Evolutionary conservation across 2,329 filamentous ascomycete genomes (phyloP), one percentile per base, ranked within the genome.

Genomic region (Aspergillus sp.): DNA sequence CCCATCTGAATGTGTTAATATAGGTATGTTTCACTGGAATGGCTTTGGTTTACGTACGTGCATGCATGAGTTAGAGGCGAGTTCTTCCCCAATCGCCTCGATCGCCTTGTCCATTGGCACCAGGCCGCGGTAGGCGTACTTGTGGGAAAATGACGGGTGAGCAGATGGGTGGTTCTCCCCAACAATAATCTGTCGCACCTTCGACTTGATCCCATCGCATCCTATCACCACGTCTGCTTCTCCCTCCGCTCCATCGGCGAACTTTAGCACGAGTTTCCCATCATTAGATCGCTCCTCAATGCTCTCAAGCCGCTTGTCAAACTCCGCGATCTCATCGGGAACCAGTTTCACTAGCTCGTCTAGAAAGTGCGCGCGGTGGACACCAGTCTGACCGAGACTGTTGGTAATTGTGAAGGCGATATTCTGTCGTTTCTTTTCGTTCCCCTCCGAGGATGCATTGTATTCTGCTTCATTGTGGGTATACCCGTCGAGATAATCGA

Each of bases 171-270:
- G 65, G 0, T 75, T 65, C 2, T 69, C 68, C 0, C 77, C 77
- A 0, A 83, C 68, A 2, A 84, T 68, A 6, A 79, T 59, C 37
- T 74, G 60, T 24, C 82, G 72, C 4, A 80, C 76, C 33, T 74
- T 72, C 5, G 79, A 82, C 66, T 80, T 80, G 61, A 82, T 77
- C 2, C 80, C 80, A 61, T 82, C 80, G 54, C 76, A 78, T 3
- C 79, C 79, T 51, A 82, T 72, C 0, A 80, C 74, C 50, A 74
- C 70, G 61, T 76, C 75, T 14, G 79, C 74, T 45, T 76, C 68
- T 2, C 73, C 75, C 2, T 68, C 69, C 6, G 69, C 70, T 0
- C 79, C 79, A 59, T 82, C 80, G 15, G 70, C 64, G 52, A 82
- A 82, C 19, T 65, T 66, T 37, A 82, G 64, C 4, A 68, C 61